phyloP scores from a whole-genome alignment of 495 filamentous ascomycete species.

The Xylaria flabelliformis region DNA sequence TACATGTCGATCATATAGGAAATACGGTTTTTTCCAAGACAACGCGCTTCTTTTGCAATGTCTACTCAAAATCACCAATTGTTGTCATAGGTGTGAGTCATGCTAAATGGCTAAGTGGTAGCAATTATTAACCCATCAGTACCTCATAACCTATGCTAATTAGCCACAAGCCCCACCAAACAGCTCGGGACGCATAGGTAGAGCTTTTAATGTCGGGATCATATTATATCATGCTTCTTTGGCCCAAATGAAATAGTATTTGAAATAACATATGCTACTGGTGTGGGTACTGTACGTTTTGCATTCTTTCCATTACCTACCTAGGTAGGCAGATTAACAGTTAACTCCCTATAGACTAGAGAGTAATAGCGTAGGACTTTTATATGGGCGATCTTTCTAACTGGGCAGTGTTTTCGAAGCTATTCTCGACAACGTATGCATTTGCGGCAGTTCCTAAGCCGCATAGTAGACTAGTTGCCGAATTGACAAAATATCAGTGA shows the following conservation, averaged over 20 bases:
- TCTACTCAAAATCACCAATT: background rate
- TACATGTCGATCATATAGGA: conserved; percentile 1
- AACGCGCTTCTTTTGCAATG: background rate
- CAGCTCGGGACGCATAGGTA: background rate
- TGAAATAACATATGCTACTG: conserved; percentile 2
- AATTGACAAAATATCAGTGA: background rate
- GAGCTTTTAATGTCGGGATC: background rate
- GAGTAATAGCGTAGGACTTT: background rate
- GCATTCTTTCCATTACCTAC: background rate
- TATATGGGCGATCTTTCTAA: background rate
- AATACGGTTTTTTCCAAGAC: background rate
- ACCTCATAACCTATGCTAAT: background rate
- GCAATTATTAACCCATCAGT: background rate
- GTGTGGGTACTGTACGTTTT: background rate
- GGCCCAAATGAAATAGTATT: background rate
- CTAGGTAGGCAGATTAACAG: background rate
- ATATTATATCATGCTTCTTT: background rate
- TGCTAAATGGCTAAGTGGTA: background rate
- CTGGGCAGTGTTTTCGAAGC: background rate
- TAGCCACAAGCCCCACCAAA: background rate
- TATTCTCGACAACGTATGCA: background rate
- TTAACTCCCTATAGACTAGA: background rate
- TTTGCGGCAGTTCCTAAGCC: background rate
- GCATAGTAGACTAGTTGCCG: background rate
- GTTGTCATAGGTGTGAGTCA: background rate